phyloP scores from a whole-genome alignment of 1,139 yeast species.

The Yamadazyma blattariae region DNA sequence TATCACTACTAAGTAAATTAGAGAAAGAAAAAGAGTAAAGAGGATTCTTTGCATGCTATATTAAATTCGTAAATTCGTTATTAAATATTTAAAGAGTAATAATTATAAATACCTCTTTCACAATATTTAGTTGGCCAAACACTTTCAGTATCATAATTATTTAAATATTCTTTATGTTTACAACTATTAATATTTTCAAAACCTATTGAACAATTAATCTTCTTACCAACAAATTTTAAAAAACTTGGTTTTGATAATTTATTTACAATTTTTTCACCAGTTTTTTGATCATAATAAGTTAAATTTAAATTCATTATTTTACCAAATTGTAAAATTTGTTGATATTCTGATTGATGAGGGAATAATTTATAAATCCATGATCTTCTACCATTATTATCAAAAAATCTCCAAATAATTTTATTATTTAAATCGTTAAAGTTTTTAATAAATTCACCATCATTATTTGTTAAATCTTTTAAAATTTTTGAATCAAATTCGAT shows the following conservation, averaged over 20 bases:
- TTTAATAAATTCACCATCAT: conserved; percentile 32
- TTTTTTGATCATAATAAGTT: conserved; percentile 58
- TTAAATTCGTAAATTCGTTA: too few relatives aligned
- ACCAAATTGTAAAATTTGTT: conserved; percentile 22
- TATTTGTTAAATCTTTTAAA: conserved; percentile 35
- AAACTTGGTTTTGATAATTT: conserved; percentile 58
- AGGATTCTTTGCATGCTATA: too few relatives aligned
- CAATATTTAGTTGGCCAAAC: conserved; percentile 63
- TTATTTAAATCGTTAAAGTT: conserved; percentile 13
- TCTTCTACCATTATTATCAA: conserved; percentile 67
- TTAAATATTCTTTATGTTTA: conserved; percentile 28
- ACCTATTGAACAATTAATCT: conserved; percentile 58
- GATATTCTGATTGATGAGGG: conserved; percentile 29
- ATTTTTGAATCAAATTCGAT: conserved; percentile 42
- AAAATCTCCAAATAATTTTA: conserved; percentile 50
- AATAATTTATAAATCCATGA: conserved; percentile 73
- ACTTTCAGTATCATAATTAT: conserved; percentile 36
- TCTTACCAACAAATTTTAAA: conserved; percentile 60
- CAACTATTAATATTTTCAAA: conserved; percentile 40
- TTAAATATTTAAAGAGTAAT: conserved; percentile 51
- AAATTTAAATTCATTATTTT: conserved; percentile 25
- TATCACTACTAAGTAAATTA: too few relatives aligned
- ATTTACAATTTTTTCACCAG: conserved; percentile 62
- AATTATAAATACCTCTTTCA: conserved; percentile 72
- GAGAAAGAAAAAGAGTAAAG: too few relatives aligned